Conservation (phyloP, 345 rosid species). For the Gossypium mustelinum region DNA sequence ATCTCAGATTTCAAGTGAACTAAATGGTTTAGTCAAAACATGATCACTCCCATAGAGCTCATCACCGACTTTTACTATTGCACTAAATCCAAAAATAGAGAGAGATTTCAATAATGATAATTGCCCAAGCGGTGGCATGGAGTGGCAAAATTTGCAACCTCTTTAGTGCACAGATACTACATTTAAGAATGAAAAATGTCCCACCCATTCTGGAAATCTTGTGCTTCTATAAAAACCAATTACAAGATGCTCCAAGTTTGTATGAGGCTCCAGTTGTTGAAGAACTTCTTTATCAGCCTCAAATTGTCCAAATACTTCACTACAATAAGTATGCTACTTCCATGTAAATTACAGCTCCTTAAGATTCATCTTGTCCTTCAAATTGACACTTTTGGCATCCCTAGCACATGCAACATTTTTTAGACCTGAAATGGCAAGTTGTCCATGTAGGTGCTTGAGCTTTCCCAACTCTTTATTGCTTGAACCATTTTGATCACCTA, state of each 20-base stretch:
- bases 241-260: background rate
- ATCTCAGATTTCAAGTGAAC: background rate
- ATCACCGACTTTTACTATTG: background rate
- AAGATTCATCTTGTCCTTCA: background rate
- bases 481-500: constrained; percentile 27
- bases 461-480: constrained; percentile 31
- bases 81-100: background rate
- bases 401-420: constrained; percentile 11
- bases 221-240: background rate
- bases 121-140: constrained; percentile 6
- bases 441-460: constrained; percentile 27
- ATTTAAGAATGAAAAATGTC: constrained; percentile 3
- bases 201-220: constrained; percentile 9
- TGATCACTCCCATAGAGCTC: background rate
- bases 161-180: background rate
- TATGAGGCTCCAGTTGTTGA: constrained; percentile 7
- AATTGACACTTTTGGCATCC: constrained; percentile 8
- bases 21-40: background rate
- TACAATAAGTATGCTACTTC: background rate
- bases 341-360: background rate
- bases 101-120: constrained; percentile 7
- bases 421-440: constrained; percentile 34
- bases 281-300: constrained; percentile 1
- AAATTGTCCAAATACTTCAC: background rate
- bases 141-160: background rate